Evolutionary conservation across 2,329 filamentous ascomycete genomes (phyloP), one percentile per base, ranked within the genome.

Genomic region (Cladophialophora psammophila): DNA sequence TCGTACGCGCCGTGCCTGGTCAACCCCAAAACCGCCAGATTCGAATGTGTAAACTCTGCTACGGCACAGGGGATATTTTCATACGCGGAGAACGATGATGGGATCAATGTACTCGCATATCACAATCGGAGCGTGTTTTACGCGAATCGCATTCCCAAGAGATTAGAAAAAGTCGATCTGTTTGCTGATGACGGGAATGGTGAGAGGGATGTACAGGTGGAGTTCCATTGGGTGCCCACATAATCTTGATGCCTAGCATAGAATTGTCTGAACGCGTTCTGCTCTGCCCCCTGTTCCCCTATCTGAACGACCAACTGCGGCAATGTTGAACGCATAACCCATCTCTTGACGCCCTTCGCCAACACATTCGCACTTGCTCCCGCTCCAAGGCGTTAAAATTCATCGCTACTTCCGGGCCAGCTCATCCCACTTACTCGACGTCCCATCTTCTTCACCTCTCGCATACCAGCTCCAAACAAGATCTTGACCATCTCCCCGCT

Each of bases 1-100:
- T 86, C 83, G 55, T 89, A 88, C 74, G 87, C 87, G 6, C 77
- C 75, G 13, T 91, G 89, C 71, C 84, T 83, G 0, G 80, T 91
- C 54, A 79, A 83, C 4, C 63, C 60, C 2, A 20, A 8, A 2
- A 67, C 66, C 3, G 83, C 82, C n/a, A 78, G 78, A 5, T 81
- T 91, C 50, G 83, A 79, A 13, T 91, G 89, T 74, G 85, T 80
- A 3, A 79, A 80, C 2, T 76, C 79, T n/a, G 80, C 84, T 5
- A 78, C 75, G 8, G 74, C 74, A 4, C 76, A 77, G 3, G 81
- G 81, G 0, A 76, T 78, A 0, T 70, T 70, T 40, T 70, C 68
- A 18, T 50, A 50, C 9, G 45, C 67, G 1, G 60, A 61, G 32
- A 34, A 32, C 4, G 26, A 40, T 7, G 36, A 60, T 31, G 59